Conservation (phyloP, 2,329 filamentous ascomycete genomes). For the Lasiodiplodia sp. region DNA sequence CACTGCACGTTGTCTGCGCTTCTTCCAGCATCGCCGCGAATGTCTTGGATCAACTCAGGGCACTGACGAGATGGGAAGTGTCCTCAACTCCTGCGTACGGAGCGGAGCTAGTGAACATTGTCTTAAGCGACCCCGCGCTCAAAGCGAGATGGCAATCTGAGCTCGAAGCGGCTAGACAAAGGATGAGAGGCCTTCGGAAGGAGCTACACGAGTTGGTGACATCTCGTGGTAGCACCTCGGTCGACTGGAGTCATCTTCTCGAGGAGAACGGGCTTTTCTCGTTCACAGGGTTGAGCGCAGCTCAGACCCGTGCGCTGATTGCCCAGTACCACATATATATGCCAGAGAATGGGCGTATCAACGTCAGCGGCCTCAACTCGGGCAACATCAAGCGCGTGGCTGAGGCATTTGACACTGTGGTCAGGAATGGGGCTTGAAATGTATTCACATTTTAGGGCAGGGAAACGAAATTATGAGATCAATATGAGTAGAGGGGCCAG, state of each 20-base stretch:
- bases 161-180: constrained; percentile 42
- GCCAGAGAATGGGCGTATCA: background rate
- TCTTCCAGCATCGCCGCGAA: background rate
- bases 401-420: background rate
- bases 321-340: constrained; percentile 45
- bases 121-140: constrained; percentile 38
- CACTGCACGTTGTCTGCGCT: constrained; percentile 34
- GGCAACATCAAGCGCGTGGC: background rate
- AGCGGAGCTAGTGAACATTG: constrained; percentile 38
- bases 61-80: constrained; percentile 38
- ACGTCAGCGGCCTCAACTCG: background rate
- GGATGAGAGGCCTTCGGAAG: constrained; percentile 42
- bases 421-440: background rate
- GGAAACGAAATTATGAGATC: too few species aligned
- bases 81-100: constrained; percentile 42
- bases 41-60: constrained; percentile 3
- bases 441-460: too few species aligned
- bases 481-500: too few species aligned
- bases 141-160: constrained; percentile 42
- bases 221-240: constrained; percentile 32
- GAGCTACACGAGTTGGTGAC: constrained; percentile 38
- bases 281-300: constrained; percentile 44
- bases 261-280: constrained; percentile 52
- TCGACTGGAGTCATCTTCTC: constrained; percentile 41
- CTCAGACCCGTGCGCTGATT: constrained; percentile 42